Conservation (phyloP, 73 alveolate species). For the Effrenium voratum region DNA sequence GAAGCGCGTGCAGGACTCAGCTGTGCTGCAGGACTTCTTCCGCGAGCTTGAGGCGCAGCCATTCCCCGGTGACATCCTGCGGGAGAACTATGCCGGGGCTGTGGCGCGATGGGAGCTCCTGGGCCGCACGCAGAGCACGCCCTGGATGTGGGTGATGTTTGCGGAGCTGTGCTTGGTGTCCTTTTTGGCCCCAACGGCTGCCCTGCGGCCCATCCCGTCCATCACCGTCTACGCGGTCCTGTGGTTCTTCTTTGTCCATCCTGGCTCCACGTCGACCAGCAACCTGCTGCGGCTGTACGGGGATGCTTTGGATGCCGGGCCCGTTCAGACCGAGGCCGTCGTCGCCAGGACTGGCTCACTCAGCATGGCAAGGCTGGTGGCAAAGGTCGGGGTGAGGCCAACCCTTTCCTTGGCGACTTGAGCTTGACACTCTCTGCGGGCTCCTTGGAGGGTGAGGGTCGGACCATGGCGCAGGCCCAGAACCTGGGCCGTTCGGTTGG, state of each 20-base stretch:
- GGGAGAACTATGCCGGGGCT: not conserved
- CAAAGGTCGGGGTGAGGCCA: not conserved
- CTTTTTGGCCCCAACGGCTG: constrained; percentile 34
- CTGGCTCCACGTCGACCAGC: not conserved
- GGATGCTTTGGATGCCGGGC: constrained; percentile 22
- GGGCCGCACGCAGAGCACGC: not conserved
- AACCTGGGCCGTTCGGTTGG: constrained; percentile 16
- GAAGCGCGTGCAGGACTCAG: not conserved
- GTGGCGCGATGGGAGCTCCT: constrained; percentile 4
- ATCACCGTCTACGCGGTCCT: constrained; percentile 11
- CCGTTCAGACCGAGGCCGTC: not conserved
- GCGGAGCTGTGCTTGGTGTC: constrained; percentile 1
- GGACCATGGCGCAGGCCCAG: not conserved
- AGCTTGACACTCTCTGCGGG: constrained; percentile 8
- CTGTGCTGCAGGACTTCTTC: not conserved
- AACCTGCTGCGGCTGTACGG: constrained; percentile 18
- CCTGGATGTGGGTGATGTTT: constrained; percentile 56
- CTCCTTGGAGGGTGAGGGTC: constrained; percentile 30
- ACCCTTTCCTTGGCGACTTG: not conserved
- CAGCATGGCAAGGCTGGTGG: not conserved
- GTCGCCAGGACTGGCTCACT: not conserved
- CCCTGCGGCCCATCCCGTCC: not conserved
- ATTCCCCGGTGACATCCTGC: not conserved
- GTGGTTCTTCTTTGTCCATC: constrained; percentile 36
- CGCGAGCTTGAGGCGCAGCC: not conserved